These are phyloP conservation scores for Leavenworthia alabamica DNA, from an alignment of 345 rosid genomes.

Conservation along the genomic window DNA sequence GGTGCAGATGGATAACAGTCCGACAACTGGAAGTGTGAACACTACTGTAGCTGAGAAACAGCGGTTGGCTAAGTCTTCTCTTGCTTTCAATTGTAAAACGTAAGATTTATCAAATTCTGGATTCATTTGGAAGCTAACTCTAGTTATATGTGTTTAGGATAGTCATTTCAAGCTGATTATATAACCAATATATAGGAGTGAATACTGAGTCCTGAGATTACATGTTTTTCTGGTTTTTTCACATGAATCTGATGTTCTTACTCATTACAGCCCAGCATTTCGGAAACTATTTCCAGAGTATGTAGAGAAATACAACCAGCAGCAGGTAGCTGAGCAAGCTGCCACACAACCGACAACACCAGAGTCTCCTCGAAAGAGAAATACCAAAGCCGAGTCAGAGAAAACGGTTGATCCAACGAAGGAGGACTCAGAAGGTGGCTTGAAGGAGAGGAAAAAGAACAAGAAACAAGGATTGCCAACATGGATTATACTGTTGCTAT, in stretches of 20 bases:
- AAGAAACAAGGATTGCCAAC: conserved; percentile 66
- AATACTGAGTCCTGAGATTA: background rate
- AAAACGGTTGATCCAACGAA: conserved; percentile 33
- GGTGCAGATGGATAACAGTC: conserved; percentile 88
- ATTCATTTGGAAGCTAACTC: no score
- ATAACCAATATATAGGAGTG: background rate
- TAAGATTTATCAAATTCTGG: no score
- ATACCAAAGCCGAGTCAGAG: conserved; percentile 25
- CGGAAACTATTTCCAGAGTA: conserved; percentile 90
- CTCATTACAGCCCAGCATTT: conserved; percentile 61
- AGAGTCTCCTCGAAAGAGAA: conserved; percentile 41
- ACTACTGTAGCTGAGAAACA: conserved; percentile 75
- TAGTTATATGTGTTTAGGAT: background rate
- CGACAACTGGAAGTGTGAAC: conserved; percentile 94
- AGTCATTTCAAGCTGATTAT: background rate
- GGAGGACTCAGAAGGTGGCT: conserved; percentile 22
- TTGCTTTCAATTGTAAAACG: conserved; percentile 93
- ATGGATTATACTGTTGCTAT: conserved; percentile 76
- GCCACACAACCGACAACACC: conserved; percentile 37
- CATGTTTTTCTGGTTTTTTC: background rate
- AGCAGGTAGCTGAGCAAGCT: conserved; percentile 51
- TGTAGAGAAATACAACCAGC: conserved; percentile 68
- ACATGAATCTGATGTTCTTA: conserved; percentile 3
- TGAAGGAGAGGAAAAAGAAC: conserved; percentile 42
- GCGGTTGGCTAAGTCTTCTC: conserved; percentile 81